A percentile compares a stretch with the other conserved stretches of the same genome.
phyloP scores from a whole-genome alignment of 179 eudicot genomes.

The Carnegiea gigantea region DNA sequence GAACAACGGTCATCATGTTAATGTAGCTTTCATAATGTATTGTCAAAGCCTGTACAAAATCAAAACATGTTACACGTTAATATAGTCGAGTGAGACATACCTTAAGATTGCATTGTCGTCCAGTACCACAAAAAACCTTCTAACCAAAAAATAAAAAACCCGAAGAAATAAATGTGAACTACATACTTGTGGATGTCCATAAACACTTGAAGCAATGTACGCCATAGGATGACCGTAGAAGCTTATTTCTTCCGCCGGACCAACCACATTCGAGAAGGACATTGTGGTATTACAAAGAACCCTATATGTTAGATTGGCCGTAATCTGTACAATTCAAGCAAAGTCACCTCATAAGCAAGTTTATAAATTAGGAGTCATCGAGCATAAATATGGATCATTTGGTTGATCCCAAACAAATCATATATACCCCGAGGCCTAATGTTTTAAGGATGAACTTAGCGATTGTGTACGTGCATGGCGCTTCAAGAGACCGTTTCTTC shows the following conservation, averaged over 20 bases:
- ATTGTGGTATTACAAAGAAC: slow-evolving; percentile 44
- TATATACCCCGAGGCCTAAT: slow-evolving; percentile 33
- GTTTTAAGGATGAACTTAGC: slow-evolving; percentile 31
- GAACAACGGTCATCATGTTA: not conserved
- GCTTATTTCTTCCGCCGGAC: slow-evolving; percentile 67
- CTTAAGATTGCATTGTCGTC: too few species aligned
- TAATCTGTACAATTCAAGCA: slow-evolving; percentile 28
- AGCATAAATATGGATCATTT: not conserved
- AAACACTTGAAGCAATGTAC: slow-evolving; percentile 67
- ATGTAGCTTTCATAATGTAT: slow-evolving; percentile 1
- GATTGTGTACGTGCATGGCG: slow-evolving; percentile 34
- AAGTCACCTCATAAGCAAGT: not conserved
- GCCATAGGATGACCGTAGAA: slow-evolving; percentile 60
- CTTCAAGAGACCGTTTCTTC: slow-evolving; percentile 68
- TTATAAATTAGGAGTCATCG: not conserved
- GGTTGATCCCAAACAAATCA: not conserved
- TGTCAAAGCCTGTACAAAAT: slow-evolving; percentile 26
- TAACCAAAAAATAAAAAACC: not conserved
- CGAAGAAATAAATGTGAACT: not conserved
- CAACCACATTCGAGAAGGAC: slow-evolving; percentile 69
- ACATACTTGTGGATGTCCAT: slow-evolving; percentile 67
- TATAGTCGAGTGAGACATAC: too few species aligned
- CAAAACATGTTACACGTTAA: not conserved
- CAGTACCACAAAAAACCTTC: too few species aligned
- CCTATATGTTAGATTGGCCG: slow-evolving; percentile 31